These are phyloP conservation scores for Aspergillus puulaauensis DNA, from an alignment of 2,329 filamentous ascomycete genomes.

Conservation along the genomic window DNA sequence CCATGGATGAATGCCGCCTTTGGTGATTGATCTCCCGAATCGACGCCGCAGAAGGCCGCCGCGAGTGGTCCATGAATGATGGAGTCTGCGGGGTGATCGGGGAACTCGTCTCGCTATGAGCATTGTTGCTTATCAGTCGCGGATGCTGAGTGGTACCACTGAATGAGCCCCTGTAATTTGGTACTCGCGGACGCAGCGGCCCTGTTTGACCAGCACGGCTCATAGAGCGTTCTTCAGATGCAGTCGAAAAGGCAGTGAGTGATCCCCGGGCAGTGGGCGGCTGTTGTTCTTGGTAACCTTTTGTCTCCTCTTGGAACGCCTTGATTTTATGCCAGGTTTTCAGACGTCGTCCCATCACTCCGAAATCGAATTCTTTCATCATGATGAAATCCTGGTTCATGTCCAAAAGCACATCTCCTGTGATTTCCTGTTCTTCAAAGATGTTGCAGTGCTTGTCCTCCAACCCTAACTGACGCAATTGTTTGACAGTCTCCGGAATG, in stretches of 20 bases:
- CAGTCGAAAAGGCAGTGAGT: constrained; percentile 43
- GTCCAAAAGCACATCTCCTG: constrained; percentile 84
- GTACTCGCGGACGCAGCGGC: constrained; percentile 45
- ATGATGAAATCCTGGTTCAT: constrained; percentile 96
- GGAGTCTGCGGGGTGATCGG: constrained; percentile 47
- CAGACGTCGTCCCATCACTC: constrained; percentile 81
- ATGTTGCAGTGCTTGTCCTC: constrained; percentile 90
- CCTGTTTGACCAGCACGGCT: constrained; percentile 38
- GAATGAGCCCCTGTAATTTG: constrained; percentile 27
- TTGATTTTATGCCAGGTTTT: constrained; percentile 99
- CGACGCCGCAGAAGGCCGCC: constrained; percentile 74
- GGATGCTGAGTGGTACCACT: constrained; percentile 30
- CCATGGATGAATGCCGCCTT: constrained; percentile 83
- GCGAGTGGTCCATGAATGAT: constrained; percentile 40
- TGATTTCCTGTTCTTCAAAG: constrained; percentile 93
- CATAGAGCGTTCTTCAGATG: constrained; percentile 47
- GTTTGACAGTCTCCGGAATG: constrained; percentile 80
- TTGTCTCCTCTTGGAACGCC: constrained; percentile 82
- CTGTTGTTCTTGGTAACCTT: constrained; percentile 53
- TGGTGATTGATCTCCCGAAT: constrained; percentile 80
- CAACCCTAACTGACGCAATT: constrained; percentile 79
- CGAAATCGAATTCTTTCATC: constrained; percentile 91
- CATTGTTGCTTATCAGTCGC: constrained; percentile 26
- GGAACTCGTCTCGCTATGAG: constrained; percentile 38
- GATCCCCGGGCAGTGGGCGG: constrained; percentile 29